Evolutionary conservation across 441 rosid species (phyloP).

Genomic region (Pelargonium exstipulatum): DNA sequence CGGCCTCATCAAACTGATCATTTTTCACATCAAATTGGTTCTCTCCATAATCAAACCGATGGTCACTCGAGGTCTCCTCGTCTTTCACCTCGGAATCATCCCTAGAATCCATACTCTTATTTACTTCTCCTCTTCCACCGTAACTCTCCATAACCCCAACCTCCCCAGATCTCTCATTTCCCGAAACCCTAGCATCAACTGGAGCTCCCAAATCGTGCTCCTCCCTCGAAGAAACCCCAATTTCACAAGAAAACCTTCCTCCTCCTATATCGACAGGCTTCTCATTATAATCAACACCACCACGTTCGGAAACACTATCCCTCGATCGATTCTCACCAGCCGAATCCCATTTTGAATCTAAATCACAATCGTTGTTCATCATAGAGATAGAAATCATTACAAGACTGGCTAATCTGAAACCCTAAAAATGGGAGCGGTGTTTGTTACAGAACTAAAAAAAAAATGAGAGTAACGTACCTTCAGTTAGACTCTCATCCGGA

Average conservation of each 20-base stretch:
- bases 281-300: not conserved
- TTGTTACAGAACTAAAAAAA: not conserved
- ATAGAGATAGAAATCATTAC: constrained; percentile 23
- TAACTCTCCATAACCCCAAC: constrained; percentile 22
- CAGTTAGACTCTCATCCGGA: not conserved
- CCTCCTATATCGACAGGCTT: not conserved
- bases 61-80: constrained; percentile 7
- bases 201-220: constrained; percentile 26
- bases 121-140: constrained; percentile 6
- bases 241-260: constrained; percentile 21
- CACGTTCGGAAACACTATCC: constrained; percentile 30
- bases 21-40: not conserved
- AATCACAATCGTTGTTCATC: constrained; percentile 30
- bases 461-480: constrained; percentile 25
- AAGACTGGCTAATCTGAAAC: constrained; percentile 17
- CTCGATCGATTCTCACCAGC: constrained; percentile 24
- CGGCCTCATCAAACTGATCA: constrained; percentile 11
- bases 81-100: constrained; percentile 27
- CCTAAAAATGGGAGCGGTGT: constrained; percentile 22
- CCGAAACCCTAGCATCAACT: constrained; percentile 22
- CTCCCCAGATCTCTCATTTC: constrained; percentile 30
- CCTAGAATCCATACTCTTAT: constrained; percentile 23
- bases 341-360: constrained; percentile 22
- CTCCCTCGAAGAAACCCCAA: constrained; percentile 22
- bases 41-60: constrained; percentile 2